Percentiles rank a stretch among this genome's conserved stretches.
Evolutionary conservation across 1,284 basidiomycete species (phyloP).

Genomic region (Puccinia triticina): DNA sequence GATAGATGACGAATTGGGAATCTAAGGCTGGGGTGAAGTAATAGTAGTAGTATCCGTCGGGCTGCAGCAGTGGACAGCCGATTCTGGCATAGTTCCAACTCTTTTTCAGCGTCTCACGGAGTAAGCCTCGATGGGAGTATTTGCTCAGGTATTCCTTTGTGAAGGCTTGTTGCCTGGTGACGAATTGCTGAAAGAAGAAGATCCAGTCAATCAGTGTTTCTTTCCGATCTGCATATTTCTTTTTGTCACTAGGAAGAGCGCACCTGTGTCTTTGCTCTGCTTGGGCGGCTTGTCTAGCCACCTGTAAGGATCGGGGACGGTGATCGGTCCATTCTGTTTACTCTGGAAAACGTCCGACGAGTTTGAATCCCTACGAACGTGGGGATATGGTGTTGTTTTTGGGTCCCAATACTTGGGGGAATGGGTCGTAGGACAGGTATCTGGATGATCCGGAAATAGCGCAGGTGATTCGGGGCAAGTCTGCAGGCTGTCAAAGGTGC

Average conservation of each 20-base stretch:
- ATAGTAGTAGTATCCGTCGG: slow-evolving; percentile 72
- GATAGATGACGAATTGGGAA: slow-evolving; percentile 66
- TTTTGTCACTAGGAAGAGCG: neutral
- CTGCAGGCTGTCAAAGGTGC: no score
- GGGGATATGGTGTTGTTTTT: slow-evolving; percentile 64
- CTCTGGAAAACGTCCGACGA: slow-evolving; percentile 72
- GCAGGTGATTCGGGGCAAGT: no score
- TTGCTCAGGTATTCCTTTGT: slow-evolving; percentile 69
- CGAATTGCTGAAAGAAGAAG: slow-evolving; percentile 64
- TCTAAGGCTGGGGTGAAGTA: slow-evolving; percentile 56
- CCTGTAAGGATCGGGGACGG: slow-evolving; percentile 72
- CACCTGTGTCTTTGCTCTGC: slow-evolving; percentile 34
- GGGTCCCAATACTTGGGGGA: slow-evolving; percentile 44
- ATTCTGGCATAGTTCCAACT: slow-evolving; percentile 73
- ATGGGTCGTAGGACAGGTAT: slow-evolving; percentile 56
- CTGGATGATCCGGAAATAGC: no score
- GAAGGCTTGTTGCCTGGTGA: slow-evolving; percentile 68
- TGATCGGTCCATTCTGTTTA: slow-evolving; percentile 66
- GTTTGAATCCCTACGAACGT: slow-evolving; percentile 63
- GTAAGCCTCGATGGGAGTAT: slow-evolving; percentile 66
- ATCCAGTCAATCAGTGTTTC: no score
- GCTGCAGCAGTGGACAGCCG: slow-evolving; percentile 63
- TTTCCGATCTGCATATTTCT: slow-evolving; percentile 58
- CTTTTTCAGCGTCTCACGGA: slow-evolving; percentile 68
- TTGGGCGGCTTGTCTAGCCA: slow-evolving; percentile 67